Base-by-base conservation (phyloP, 1,284 basidiomycete species). In the Trichosporon inkin region DNA sequence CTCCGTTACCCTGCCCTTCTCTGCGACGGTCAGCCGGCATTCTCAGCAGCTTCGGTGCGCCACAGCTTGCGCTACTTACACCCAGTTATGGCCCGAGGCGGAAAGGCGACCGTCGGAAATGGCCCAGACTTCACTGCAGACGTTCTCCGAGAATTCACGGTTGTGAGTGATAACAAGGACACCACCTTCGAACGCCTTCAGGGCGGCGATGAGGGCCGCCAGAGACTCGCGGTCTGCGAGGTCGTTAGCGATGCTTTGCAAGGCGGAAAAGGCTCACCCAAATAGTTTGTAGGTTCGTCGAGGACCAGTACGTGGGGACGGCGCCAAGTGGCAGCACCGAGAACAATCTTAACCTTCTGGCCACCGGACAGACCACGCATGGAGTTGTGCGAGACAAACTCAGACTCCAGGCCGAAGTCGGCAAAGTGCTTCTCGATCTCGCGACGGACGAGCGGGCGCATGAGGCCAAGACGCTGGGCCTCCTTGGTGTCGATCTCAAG, bases 281-380 rank as follows among this genome's bases (percentile, higher is more conserved):
- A 87, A 82, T 94, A 95, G 84, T 95, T 89, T 87, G 77, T 66
- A 68, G 95, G 95, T 83, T 99, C 95, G 80, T 98, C 95, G 77
- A 99, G 83, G 79, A 93, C 93, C 80, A 99, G 89, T 79, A 98
- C 81, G 83, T 99, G 96, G 63, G 95, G 96, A 70, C 93, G 88
- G 79, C 93, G 92, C 93, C 94, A 97, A 52, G 93, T 97, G 53
- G 95, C 92, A 70, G 95, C 93, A 81, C 92, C 94, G 71, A 98
- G 90, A 24, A 98, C 95, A 72, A 99, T 94, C 86, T 98, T 97
- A 79, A 97, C 94, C 84, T 99, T 99, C 82, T 99, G 96, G 79
- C 96, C 96, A 81, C 96, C 96, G 62, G 92, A 96, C 55, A 97
- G 87, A 86, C 94, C 94, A 65, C 92, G 85, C 92, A 94, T 95